phyloP scores from a whole-genome alignment of 2,329 filamentous ascomycete genomes.

The Fusarium transvaalense region DNA sequence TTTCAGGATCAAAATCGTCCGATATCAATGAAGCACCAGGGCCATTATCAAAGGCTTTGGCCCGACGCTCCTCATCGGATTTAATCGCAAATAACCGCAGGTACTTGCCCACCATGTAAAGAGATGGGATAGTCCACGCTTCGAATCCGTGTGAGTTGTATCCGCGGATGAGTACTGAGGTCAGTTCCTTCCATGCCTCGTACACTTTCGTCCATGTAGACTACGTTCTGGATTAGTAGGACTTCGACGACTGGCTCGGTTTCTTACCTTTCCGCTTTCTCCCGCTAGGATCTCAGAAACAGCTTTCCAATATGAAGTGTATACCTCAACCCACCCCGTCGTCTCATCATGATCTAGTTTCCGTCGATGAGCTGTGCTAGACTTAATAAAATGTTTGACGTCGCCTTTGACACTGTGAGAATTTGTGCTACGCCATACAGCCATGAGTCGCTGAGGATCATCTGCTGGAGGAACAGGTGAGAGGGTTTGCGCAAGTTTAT shows the following conservation, averaged over 20 bases:
- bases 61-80: slow-evolving; percentile 78
- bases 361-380: slow-evolving; percentile 66
- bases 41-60: slow-evolving; percentile 54
- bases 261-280: slow-evolving; percentile 54
- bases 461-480: slow-evolving; percentile 74
- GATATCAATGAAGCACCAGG: slow-evolving; percentile 66
- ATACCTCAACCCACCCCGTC: slow-evolving; percentile 89
- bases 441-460: slow-evolving; percentile 74
- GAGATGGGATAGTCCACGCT: slow-evolving; percentile 91
- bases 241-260: neutral
- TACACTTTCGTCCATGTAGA: slow-evolving; percentile 87
- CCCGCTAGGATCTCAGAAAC: slow-evolving; percentile 76
- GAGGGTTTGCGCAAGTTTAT: slow-evolving; percentile 79
- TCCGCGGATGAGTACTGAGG: slow-evolving; percentile 80
- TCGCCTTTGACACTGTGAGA: slow-evolving; percentile 74
- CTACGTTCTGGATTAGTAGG: slow-evolving; percentile 45
- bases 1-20: slow-evolving; percentile 84
- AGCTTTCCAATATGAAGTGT: slow-evolving; percentile 85
- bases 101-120: slow-evolving; percentile 90
- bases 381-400: slow-evolving; percentile 77
- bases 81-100: slow-evolving; percentile 89
- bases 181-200: slow-evolving; percentile 87
- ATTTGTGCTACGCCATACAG: slow-evolving; percentile 79
- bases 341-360: slow-evolving; percentile 75
- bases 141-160: slow-evolving; percentile 83